Percentiles rank a stretch among this genome's conserved stretches.
Conservation (phyloP, 371 early-diverging fungal species). For the Batrachochytrium dendrobatidis region DNA sequence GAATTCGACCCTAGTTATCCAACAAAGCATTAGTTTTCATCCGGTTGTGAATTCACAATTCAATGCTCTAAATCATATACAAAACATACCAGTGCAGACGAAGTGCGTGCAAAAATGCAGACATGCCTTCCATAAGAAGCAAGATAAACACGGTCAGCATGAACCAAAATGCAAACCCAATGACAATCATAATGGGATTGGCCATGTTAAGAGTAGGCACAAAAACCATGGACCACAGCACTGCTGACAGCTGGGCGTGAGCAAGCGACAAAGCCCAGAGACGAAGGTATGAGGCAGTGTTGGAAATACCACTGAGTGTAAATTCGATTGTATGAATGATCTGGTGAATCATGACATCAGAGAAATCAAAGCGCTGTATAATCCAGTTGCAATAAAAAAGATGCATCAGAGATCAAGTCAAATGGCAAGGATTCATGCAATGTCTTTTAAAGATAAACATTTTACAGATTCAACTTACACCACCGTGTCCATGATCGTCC, state of each 20-base stretch:
- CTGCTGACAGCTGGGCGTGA: conserved; percentile 97
- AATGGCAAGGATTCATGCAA: background rate
- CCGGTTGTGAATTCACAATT: background rate
- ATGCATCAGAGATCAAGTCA: background rate
- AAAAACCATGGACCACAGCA: conserved; percentile 95
- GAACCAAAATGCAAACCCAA: conserved; percentile 80
- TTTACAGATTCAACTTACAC: background rate
- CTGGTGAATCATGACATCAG: conserved; percentile 92
- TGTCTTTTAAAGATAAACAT: background rate
- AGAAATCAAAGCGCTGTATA: conserved; percentile 73
- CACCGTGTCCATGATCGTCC: conserved; percentile 17
- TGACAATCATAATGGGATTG: conserved; percentile 52
- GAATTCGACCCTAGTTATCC: conserved; percentile 83
- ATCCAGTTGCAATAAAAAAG: background rate
- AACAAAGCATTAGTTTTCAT: background rate
- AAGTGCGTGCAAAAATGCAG: conserved; percentile 97
- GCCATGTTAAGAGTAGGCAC: conserved; percentile 52
- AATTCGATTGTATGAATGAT: conserved; percentile 99
- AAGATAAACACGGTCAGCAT: conserved; percentile 78
- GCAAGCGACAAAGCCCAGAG: conserved; percentile 99
- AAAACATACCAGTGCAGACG: conserved; percentile 91
- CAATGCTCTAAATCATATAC: background rate
- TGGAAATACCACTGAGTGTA: conserved; percentile 95
- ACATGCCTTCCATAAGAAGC: conserved; percentile 96
- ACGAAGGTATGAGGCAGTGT: conserved; percentile 99